phyloP scores from a whole-genome alignment of 1,284 basidiomycete species.

The Porogramme epimiltina region DNA sequence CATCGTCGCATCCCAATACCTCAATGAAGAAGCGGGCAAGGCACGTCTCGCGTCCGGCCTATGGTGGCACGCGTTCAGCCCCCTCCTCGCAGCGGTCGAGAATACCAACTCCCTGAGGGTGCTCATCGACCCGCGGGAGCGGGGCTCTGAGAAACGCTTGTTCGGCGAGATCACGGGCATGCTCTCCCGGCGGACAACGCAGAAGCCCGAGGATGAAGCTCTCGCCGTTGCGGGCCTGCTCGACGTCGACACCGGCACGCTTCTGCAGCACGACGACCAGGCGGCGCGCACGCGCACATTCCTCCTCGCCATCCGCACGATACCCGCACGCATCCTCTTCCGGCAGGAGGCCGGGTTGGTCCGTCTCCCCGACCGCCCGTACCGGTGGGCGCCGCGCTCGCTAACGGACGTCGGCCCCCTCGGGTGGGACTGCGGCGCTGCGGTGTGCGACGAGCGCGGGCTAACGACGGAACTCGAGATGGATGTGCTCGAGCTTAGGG shows the following conservation, averaged over 20 bases:
- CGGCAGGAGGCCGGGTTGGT: too few relatives aligned
- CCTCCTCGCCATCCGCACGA: too few relatives aligned
- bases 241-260: background rate
- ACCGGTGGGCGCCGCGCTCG: too few relatives aligned
- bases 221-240: conserved; percentile 5
- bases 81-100: too few relatives aligned
- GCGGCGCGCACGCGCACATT: too few relatives aligned
- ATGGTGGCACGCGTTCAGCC: background rate
- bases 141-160: too few relatives aligned
- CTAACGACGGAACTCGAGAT: too few relatives aligned
- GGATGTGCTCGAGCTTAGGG: too few relatives aligned
- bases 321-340: background rate
- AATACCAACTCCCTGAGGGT: background rate
- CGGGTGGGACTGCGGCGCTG: too few relatives aligned
- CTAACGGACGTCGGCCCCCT: too few relatives aligned
- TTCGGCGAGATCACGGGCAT: background rate
- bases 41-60: background rate
- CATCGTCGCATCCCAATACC: background rate
- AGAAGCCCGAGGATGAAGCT: conserved; percentile 6
- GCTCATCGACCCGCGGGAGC: background rate
- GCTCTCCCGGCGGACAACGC: background rate
- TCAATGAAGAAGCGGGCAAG: background rate
- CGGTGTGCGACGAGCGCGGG: too few relatives aligned
- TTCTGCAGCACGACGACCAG: background rate
- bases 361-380: too few relatives aligned